Evolutionary conservation across 163 green algal genomes (phyloP), one percentile per base, ranked within the genome.

Genomic region (Chlamydomonas reinhardtii): DNA sequence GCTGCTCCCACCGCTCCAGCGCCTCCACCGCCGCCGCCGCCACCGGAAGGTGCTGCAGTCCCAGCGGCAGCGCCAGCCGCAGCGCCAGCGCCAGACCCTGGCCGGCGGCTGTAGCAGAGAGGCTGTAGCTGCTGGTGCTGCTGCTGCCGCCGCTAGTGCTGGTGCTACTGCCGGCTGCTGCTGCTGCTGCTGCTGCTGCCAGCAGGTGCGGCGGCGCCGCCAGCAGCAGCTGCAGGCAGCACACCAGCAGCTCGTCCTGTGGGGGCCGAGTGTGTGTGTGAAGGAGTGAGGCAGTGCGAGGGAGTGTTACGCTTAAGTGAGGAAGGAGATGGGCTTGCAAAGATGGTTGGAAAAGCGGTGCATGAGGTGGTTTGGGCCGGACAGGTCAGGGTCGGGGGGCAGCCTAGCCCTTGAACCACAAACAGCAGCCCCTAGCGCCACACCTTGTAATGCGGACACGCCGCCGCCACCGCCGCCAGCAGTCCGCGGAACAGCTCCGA

Each of bases 1-100:
- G 82, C n/a, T 24, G 34, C 85, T 93, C 85, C 91, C 90, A 94
- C 20, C 85, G 69, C 80, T 95, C 92, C 54, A 95, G 66, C 35
- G 89, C 82, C 32, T 32, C 54, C 54, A 95, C 27, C 29, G 92
- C 90, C 59, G 83, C 79, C n/a, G 83, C 89, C n/a, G 92, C 92
- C 71, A 94, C 35, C 15, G 84, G 84, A 25, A 79, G 54, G 73
- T 92, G 76, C 84, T 91, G 87, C 86, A 93, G 80, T 0, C 91
- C 91, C 80, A 94, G 64, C 20, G 66, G 62, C 65, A 94, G 82
- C 8, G 89, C 89, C 43, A 76, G 70, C 37, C 87, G 68, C 71
- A 94, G 68, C 25, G 91, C 76, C 61, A 43, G 29, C 37, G 80
- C 80, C 35, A 79, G 80, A 11, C 66, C 48, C 34, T 27, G 20